A percentile compares a stretch with the other conserved stretches of the same genome.
phyloP scores from a whole-genome alignment of 1,284 basidiomycete species.

The Cutaneotrichosporon arboriforme region DNA sequence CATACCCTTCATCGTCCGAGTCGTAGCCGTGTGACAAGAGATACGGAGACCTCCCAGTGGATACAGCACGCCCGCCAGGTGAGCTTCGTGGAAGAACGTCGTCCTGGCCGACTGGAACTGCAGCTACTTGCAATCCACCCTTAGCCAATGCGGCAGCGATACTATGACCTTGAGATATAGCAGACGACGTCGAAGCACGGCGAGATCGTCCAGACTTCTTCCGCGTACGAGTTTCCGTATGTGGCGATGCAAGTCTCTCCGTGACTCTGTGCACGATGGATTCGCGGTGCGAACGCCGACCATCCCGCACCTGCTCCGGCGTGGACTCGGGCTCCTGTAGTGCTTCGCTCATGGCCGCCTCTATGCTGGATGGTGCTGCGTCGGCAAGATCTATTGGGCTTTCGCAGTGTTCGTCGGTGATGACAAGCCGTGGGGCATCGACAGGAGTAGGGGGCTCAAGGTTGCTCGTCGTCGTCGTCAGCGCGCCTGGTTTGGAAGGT shows the following conservation, averaged over 20 bases:
- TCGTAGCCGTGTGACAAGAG: constrained; percentile 20
- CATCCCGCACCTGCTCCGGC: background rate
- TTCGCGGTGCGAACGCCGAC: constrained; percentile 14
- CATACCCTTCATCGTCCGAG: constrained; percentile 25
- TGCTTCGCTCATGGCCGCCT: background rate
- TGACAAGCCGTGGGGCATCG: background rate
- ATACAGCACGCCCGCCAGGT: constrained; percentile 7
- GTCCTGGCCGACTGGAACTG: background rate
- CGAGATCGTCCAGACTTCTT: constrained; percentile 24
- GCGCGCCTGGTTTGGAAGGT: background rate
- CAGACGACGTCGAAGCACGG: constrained; percentile 24
- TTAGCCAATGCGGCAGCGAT: constrained; percentile 39
- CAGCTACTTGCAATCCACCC: constrained; percentile 28
- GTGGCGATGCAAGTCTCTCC: constrained; percentile 10
- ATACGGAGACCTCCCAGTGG: constrained; percentile 19
- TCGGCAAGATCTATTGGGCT: background rate
- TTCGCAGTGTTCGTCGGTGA: constrained; percentile 1
- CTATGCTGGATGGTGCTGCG: background rate
- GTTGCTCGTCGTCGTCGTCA: no score
- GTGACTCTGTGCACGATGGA: constrained; percentile 25
- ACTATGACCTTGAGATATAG: constrained; percentile 19
- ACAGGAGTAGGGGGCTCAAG: background rate
- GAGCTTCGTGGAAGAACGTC: background rate
- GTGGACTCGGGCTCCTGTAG: background rate
- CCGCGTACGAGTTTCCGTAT: constrained; percentile 14